Conservation (phyloP, 2,329 filamentous ascomycete species). For the Dactylella cylindrospora region DNA sequence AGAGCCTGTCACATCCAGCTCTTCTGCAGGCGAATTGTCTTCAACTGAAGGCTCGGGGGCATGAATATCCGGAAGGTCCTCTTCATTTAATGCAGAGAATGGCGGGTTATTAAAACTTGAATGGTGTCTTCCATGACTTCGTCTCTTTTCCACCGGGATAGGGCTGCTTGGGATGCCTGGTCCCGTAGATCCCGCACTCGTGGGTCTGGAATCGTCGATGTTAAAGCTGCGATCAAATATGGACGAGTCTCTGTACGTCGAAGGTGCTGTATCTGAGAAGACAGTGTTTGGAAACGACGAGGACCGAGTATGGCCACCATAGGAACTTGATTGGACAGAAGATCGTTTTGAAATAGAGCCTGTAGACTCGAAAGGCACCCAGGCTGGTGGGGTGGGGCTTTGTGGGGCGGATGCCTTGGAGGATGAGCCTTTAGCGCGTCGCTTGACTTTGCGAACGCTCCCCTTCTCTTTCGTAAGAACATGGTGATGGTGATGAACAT, state of each 20-base stretch:
- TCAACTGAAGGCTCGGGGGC: conserved; percentile 11
- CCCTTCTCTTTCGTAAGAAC: conserved; percentile 60
- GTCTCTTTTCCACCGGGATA: conserved; percentile 27
- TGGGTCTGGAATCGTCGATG: conserved; percentile 69
- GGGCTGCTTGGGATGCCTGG: conserved; percentile 61
- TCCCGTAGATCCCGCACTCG: conserved; percentile 76
- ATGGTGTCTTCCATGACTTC: conserved; percentile 20
- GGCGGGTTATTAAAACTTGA: conserved; percentile 23
- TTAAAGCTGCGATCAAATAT: conserved; percentile 74
- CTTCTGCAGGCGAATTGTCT: conserved; percentile 17
- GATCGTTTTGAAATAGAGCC: conserved; percentile 50
- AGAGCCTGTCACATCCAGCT: conserved; percentile 8
- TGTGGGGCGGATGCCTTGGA: conserved; percentile 64
- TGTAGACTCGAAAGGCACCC: conserved; percentile 53
- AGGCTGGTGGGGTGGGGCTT: conserved; percentile 50
- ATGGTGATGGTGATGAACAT: conserved; percentile 95
- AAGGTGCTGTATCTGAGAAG: conserved; percentile 59
- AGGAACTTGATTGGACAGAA: conserved; percentile 20
- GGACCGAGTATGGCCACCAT: conserved; percentile 51
- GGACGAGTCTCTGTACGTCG: conserved; percentile 69
- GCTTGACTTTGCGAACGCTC: conserved; percentile 37
- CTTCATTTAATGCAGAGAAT: conserved; percentile 29
- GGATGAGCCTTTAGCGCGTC: conserved; percentile 66
- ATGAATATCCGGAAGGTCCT: conserved; percentile 28
- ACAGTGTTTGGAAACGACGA: conserved; percentile 54